phyloP scores from a whole-genome alignment of 2,329 filamentous ascomycete species.

The Boeremia lycopersici region DNA sequence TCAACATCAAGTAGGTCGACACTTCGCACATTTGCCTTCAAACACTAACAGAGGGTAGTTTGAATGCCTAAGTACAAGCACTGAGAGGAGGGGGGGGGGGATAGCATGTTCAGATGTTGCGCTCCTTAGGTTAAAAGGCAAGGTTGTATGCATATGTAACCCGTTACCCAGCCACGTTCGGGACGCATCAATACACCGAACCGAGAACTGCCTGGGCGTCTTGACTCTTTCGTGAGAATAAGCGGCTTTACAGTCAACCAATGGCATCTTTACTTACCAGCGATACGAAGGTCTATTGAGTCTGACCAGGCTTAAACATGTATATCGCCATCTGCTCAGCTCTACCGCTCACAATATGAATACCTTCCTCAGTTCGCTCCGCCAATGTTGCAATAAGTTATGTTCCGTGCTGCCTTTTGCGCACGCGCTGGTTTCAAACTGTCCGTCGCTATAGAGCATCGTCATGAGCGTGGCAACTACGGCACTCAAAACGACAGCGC shows the following conservation, averaged over 20 bases:
- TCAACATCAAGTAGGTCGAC: conserved; percentile 37
- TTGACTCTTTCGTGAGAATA: too few species aligned
- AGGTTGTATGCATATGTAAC: too few species aligned
- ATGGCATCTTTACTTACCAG: too few species aligned
- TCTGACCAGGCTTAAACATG: too few species aligned
- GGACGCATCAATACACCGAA: too few species aligned
- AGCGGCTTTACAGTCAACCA: too few species aligned
- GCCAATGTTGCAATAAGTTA: neutral
- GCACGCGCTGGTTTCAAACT: neutral
- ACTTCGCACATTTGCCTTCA: neutral
- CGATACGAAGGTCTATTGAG: too few species aligned
- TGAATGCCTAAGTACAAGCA: conserved; percentile 2
- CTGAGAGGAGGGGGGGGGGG: neutral
- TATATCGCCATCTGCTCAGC: neutral
- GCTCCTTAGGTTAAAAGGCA: too few species aligned
- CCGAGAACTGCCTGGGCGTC: too few species aligned
- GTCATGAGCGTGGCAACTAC: neutral
- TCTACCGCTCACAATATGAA: neutral
- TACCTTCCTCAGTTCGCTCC: neutral
- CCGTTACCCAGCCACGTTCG: too few species aligned
- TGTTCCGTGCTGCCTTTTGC: neutral
- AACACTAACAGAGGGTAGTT: neutral
- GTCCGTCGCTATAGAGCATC: neutral
- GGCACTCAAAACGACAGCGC: conserved; percentile 1
- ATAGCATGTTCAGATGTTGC: too few species aligned